Percentiles rank a stretch among this genome's conserved stretches.
These are phyloP conservation scores for Xerocomus nothofagi DNA, from an alignment of 1,284 basidiomycete species.

Conservation along the genomic window DNA sequence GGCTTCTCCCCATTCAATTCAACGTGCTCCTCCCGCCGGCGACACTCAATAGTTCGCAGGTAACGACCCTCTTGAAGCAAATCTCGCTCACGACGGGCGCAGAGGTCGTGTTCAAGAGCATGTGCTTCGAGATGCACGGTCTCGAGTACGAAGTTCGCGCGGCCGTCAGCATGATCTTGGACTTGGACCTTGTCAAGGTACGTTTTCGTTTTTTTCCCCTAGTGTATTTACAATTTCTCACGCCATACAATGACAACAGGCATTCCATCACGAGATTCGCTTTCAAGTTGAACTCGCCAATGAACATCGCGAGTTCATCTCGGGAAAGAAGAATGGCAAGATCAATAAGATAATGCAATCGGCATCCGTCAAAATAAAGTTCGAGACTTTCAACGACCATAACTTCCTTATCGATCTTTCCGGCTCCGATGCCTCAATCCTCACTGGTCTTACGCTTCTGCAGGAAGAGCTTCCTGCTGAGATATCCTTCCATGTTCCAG, in stretches of 20 bases:
- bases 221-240: conserved; percentile 1
- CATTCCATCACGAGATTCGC: conserved; percentile 95
- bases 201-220: conserved; percentile 3
- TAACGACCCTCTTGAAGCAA: conserved; percentile 84
- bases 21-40: conserved; percentile 87
- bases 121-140: conserved; percentile 98
- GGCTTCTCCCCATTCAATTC: conserved; percentile 92
- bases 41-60: conserved; percentile 80
- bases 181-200: conserved; percentile 89
- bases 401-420: conserved; percentile 98
- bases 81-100: conserved; percentile 88
- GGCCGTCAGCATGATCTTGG: conserved; percentile 85
- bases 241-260: conserved; percentile 41
- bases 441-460: conserved; percentile 87
- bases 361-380: conserved; percentile 97
- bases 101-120: conserved; percentile 95
- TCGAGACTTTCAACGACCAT: conserved; percentile 98
- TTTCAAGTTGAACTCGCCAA: conserved; percentile 99
- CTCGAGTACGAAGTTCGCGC: conserved; percentile 89
- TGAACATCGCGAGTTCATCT: conserved; percentile 98
- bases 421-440: conserved; percentile 76
- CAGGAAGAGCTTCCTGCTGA: conserved; percentile 99
- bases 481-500: conserved; percentile 98
- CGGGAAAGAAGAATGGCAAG: conserved; percentile 97
- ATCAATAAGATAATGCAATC: conserved; percentile 99